Percentiles rank a stretch among this genome's conserved stretches.
phyloP scores from a whole-genome alignment of 345 rosid species.

The Streptanthus diversifolius region DNA sequence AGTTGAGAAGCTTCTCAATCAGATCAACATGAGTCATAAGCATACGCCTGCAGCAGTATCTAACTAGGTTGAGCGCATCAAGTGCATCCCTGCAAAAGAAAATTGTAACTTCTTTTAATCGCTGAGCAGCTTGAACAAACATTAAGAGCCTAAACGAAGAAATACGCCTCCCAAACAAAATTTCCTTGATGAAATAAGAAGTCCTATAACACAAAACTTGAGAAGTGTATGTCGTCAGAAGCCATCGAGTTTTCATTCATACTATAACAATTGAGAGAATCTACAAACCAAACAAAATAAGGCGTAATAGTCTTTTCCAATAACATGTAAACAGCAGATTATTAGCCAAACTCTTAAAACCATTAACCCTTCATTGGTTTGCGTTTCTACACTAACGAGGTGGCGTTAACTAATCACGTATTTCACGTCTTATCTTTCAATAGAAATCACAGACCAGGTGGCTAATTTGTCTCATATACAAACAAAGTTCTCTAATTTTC shows the following conservation, averaged over 20 bases:
- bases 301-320: not conserved
- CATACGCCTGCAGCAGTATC: constrained; percentile 97
- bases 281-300: not conserved
- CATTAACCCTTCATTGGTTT: not conserved
- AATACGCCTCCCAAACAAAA: not conserved
- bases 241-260: not conserved
- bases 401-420: not conserved
- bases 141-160: not conserved
- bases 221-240: not conserved
- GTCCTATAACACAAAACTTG: not conserved
- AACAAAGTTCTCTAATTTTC: not conserved
- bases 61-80: constrained; percentile 83
- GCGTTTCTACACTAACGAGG: not conserved
- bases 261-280: not conserved
- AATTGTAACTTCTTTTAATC: not conserved
- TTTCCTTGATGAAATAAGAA: not conserved
- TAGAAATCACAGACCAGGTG: not conserved
- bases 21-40: constrained; percentile 99
- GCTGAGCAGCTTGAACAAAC: not conserved
- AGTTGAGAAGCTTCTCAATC: constrained; percentile 97
- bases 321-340: not conserved
- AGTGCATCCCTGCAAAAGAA: constrained; percentile 75
- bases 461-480: not conserved
- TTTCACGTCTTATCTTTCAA: not conserved
- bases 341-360: not conserved